A percentile compares a stretch with the other conserved stretches of the same genome.
These are phyloP conservation scores for Trichoderma cornu-damae DNA, from an alignment of 2,329 filamentous ascomycete species.

Conservation along the genomic window DNA sequence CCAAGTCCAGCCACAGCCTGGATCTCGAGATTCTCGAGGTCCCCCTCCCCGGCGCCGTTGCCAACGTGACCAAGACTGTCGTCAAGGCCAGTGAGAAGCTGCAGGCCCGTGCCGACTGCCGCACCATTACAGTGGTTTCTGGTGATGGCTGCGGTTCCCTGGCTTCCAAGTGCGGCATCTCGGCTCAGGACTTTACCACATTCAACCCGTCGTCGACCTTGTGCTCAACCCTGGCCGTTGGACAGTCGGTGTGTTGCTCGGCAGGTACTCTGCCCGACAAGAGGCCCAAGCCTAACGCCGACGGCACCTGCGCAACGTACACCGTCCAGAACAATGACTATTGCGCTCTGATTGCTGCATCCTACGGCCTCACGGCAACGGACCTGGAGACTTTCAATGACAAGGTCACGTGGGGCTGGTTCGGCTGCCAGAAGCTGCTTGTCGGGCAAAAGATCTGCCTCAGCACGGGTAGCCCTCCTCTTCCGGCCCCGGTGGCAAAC, in stretches of 20 bases:
- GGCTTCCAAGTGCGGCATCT: neutral
- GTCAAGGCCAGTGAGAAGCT: neutral
- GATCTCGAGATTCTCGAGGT: neutral
- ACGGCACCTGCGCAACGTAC: conserved; percentile 36
- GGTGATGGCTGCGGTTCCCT: neutral
- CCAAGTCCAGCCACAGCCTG: neutral
- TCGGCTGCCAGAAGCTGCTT: conserved; percentile 21
- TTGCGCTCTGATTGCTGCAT: conserved; percentile 30
- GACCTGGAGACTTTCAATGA: conserved; percentile 26
- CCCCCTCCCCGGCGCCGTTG: neutral
- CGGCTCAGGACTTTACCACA: conserved; percentile 22
- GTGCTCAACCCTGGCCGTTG: conserved; percentile 31
- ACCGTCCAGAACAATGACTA: conserved; percentile 29
- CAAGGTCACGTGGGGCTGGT: conserved; percentile 27
- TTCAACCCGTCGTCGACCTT: conserved; percentile 35
- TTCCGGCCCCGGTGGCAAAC: conserved; percentile 22
- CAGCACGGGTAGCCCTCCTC: conserved; percentile 23
- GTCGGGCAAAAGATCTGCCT: conserved; percentile 22
- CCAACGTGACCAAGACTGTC: neutral
- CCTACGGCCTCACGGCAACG: conserved; percentile 19
- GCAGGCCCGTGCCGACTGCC: neutral
- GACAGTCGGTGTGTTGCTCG: conserved; percentile 37
- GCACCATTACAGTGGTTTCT: neutral
- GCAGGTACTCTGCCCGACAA: conserved; percentile 26
- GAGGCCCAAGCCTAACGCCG: conserved; percentile 30